phyloP scores from a whole-genome alignment of 208 protist genomes.

The Phytomonas francai region DNA sequence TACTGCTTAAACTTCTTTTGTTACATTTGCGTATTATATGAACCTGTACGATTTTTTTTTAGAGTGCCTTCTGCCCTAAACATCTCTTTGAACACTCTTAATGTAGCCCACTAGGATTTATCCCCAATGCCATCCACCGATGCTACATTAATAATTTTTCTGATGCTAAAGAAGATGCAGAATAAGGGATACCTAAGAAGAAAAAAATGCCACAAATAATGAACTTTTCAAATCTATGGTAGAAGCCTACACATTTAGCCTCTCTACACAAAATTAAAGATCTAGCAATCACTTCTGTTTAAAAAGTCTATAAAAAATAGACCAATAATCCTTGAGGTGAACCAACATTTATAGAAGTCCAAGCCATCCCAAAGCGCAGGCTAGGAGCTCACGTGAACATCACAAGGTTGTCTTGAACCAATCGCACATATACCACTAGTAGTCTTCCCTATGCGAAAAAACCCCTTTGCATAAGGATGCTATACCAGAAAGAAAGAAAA shows the following conservation, averaged over 20 bases:
- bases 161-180: background rate
- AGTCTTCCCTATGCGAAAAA: background rate
- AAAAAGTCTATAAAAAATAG: background rate
- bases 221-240: background rate
- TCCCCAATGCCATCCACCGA: no score
- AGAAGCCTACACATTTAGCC: background rate
- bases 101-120: no score
- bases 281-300: background rate
- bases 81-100: background rate
- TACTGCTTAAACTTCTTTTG: background rate
- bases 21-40: background rate
- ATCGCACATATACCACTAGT: background rate
- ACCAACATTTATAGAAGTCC: background rate
- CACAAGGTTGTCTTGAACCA: background rate
- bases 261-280: background rate
- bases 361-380: background rate
- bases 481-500: background rate
- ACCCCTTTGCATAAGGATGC: background rate
- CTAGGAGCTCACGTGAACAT: background rate
- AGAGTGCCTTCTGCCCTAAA: background rate
- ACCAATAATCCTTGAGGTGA: background rate
- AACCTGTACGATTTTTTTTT: background rate
- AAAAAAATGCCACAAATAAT: conserved; percentile 11
- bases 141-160: background rate
- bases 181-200: conserved; percentile 1